Base-by-base conservation (phyloP, 768 basidiomycete species). In the Xerocomellus amylosporus region DNA sequence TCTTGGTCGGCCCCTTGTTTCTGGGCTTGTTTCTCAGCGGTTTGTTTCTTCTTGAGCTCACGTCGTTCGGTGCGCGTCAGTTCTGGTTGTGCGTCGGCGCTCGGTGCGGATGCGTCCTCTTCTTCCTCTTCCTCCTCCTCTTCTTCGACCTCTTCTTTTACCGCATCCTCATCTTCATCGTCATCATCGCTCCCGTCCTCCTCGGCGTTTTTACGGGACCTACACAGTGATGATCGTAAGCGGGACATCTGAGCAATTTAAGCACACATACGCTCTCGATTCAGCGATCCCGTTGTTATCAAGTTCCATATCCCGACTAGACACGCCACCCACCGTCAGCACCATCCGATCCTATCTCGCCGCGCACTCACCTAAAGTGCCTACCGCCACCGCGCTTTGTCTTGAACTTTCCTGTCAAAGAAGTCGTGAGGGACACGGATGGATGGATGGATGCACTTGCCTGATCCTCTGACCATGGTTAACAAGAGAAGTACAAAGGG, bases 381-480 rank as follows among this genome's bases (percentile, higher is more conserved):
- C 93, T 82, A 48, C 93, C 93, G 36, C 93, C 93, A 61, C 93
- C 93, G 48, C 93, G 89, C 67, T 86, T 89, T 60, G 84, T 78
- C 79, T 93, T 93, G 75, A 82, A 91, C 72, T 87, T 90, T 57
- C 91, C 90, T 85, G 61, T 7, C 3, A 42, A 48, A 12, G 3
- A 36, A 15, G 33, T 9, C 4, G 13, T 8, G 24, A 22, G 26
- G 38, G 9, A 33, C 15, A 14, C 36, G 24, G 22, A 24, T 9
- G 26, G 0, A 3, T 5, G 3, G 0, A 7, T 5, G 19, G 9
- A 19, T 28, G 26, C 34, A 58, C 58, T 57, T 54, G 54, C 71
- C 72, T 61, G 64, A 2, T 19, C 64, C 68, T 71, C 72, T 68
- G 40, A 63, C 71, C 72, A 74, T 72, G 50, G 46, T 60, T 8